Conservation (phyloP, 345 rosid genomes). For the Citrus cavaleriei region DNA sequence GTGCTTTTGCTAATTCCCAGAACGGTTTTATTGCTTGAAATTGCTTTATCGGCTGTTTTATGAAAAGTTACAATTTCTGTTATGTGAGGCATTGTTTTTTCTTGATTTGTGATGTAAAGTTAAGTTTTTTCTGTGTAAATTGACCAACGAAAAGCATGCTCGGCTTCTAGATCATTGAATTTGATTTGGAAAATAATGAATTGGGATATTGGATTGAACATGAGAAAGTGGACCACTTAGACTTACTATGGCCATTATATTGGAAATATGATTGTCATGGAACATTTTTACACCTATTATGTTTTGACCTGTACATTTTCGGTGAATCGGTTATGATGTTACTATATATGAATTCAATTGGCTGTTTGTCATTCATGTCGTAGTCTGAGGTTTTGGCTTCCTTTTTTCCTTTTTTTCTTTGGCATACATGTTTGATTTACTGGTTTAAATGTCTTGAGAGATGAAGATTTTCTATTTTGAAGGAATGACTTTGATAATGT, state of each 20-base stretch:
- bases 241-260: background rate
- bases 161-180: background rate
- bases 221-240: too few species aligned
- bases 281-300: background rate
- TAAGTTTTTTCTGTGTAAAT: background rate
- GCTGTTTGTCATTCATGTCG: background rate
- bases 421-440: background rate
- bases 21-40: background rate
- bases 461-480: background rate
- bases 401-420: background rate
- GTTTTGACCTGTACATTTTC: background rate
- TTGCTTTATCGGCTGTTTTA: background rate
- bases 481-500: background rate
- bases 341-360: background rate
- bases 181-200: background rate
- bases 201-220: background rate
- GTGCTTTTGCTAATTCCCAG: background rate
- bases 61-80: background rate
- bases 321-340: background rate
- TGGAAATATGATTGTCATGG: background rate
- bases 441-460: background rate
- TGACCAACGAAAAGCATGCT: background rate
- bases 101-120: background rate
- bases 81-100: background rate
- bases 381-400: background rate